Conservation (phyloP, 1,284 basidiomycete species). For the Thelephora terrestris region DNA sequence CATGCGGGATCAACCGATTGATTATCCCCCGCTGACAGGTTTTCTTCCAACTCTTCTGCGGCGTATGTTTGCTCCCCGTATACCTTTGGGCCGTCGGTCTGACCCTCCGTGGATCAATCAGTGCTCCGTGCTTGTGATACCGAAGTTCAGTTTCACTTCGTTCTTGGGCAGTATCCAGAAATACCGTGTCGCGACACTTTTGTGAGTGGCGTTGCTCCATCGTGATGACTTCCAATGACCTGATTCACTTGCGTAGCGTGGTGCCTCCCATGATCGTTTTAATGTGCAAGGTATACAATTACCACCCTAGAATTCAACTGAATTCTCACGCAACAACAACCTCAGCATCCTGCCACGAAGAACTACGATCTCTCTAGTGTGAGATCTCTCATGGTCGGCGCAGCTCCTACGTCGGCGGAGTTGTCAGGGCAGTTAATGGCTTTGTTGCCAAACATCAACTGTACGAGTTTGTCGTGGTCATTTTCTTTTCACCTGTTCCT, state of each 20-base stretch:
- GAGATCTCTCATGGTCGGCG: conserved; percentile 54
- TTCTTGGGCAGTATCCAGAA: conserved; percentile 60
- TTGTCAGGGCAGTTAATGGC: conserved; percentile 43
- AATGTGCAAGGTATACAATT: conserved; percentile 38
- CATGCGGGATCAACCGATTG: not conserved
- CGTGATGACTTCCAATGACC: not conserved
- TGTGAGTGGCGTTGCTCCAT: conserved; percentile 28
- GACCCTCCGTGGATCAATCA: not conserved
- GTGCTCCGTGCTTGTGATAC: conserved; percentile 46
- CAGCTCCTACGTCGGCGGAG: conserved; percentile 65
- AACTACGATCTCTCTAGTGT: conserved; percentile 58
- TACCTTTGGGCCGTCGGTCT: too few relatives aligned
- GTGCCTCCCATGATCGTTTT: conserved; percentile 53
- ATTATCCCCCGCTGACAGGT: not conserved
- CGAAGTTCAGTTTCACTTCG: conserved; percentile 56
- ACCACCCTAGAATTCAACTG: not conserved
- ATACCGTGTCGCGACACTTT: conserved; percentile 51
- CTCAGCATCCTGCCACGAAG: conserved; percentile 54
- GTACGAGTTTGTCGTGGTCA: too few relatives aligned
- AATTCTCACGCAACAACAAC: not conserved
- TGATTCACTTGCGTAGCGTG: conserved; percentile 28
- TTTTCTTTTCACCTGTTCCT: too few relatives aligned
- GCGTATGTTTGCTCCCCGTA: not conserved
- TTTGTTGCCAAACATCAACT: conserved; percentile 43
- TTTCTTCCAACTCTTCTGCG: not conserved